Base-by-base conservation (phyloP, 257 asterid species). In the Rehmannia glutinosa region DNA sequence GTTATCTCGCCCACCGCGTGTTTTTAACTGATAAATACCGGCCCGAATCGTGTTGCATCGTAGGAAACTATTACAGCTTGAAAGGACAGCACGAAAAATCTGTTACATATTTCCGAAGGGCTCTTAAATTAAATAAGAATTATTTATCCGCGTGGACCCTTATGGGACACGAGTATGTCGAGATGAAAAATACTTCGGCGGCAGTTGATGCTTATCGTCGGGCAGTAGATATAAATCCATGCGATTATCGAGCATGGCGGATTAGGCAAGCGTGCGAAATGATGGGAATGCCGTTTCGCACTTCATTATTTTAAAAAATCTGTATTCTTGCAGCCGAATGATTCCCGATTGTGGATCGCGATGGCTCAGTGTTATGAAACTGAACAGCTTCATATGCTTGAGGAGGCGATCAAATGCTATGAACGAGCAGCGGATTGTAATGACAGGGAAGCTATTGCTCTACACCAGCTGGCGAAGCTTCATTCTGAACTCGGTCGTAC, bases 211-310 rank as follows among this genome's bases (percentile, higher is more conserved):
- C 99, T n/a, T 93, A 93, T 64, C 75, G 96, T 19, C 78, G 99
- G 58, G 99, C 99, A 1, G 97, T 90, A 47, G 99, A 91, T 78
- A 91, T 94, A 61, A 89, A 81, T 70, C 83, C 96, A 0, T 88
- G 97, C 60, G 99, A 94, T 75, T 91, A 91, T 66, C 86, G 99
- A 46, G 99, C 97, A n/a, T 94, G 97, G 99, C 61, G 97, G 99
- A 23, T 73, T 94, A 59, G 99, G 41, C 99, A 94, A 74, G 96
- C 96, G 0, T 94, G n/a, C 32, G 99, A 94, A 69, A 91, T 94
- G 95, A 80, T 94, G 93, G 97, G 91, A 60, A 91, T 91, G 97
- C 97, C 96, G 20, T 82, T 80, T 60, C 36, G 97, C 99, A 1
- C 95, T 94, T 28, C 96, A 94, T 74, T 94, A 94, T 70, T 94